Percentiles rank a stretch among this genome's conserved stretches.
phyloP scores from a whole-genome alignment of 495 filamentous ascomycete species.

The Massariosphaeria phaeospora region DNA sequence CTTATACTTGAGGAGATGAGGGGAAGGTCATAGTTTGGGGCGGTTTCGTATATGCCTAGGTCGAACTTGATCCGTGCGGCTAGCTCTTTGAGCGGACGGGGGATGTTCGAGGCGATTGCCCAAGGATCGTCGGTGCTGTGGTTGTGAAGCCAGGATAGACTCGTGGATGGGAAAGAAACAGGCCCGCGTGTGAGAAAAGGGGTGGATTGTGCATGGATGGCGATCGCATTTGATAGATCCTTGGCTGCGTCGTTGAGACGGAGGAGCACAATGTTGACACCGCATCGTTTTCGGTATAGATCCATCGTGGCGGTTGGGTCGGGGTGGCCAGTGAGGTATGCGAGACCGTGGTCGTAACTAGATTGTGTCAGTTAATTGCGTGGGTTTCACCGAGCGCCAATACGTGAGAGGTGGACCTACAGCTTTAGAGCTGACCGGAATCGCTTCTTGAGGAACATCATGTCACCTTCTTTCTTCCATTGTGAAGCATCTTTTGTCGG shows the following conservation, averaged over 20 bases:
- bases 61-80: conserved; percentile 26
- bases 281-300: conserved; percentile 21
- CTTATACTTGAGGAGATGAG: conserved; percentile 28
- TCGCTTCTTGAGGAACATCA: conserved; percentile 23
- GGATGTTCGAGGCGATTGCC: conserved; percentile 1
- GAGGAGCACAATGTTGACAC: conserved; percentile 27
- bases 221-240: conserved; percentile 19
- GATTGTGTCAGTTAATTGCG: not conserved
- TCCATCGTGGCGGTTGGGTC: not conserved
- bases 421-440: conserved; percentile 17
- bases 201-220: not conserved
- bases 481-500: conserved; percentile 1
- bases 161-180: not conserved
- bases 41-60: conserved; percentile 12
- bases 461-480: conserved; percentile 32
- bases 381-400: not conserved
- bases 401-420: conserved; percentile 8
- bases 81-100: conserved; percentile 6
- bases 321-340: not conserved
- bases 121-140: conserved; percentile 13
- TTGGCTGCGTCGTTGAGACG: conserved; percentile 20
- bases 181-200: not conserved
- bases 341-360: conserved; percentile 23
- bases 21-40: conserved; percentile 15
- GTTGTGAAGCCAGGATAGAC: conserved; percentile 14